A percentile compares a stretch with the other conserved stretches of the same genome.
Conservation (phyloP, 1,284 basidiomycete genomes). For the Moesziomyces parantarcticus region DNA sequence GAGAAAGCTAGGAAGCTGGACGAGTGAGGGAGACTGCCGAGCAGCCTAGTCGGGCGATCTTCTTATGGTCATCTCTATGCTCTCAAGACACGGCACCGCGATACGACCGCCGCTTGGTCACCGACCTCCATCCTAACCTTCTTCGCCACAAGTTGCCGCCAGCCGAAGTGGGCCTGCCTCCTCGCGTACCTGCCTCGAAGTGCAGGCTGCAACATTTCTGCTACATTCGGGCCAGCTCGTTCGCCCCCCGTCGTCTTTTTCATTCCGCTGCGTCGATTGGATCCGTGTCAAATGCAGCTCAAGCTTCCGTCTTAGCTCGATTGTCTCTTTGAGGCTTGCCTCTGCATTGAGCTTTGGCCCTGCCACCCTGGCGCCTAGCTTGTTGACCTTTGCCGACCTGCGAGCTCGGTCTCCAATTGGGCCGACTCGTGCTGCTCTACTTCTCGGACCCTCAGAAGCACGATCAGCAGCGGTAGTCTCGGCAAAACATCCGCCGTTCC, state of each 20-base stretch:
- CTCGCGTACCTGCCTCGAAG: neutral
- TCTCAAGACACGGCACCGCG: neutral
- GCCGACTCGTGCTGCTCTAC: neutral
- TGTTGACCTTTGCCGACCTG: neutral
- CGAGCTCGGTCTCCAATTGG: neutral
- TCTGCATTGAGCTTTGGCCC: neutral
- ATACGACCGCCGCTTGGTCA: neutral
- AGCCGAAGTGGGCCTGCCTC: neutral
- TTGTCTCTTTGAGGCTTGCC: slow-evolving; percentile 9
- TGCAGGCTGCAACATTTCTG: neutral
- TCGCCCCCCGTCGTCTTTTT: neutral
- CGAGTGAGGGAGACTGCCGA: neutral
- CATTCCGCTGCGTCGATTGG: slow-evolving; percentile 2
- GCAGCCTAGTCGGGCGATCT: neutral
- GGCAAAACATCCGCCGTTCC: neutral
- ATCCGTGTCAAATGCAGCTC: slow-evolving; percentile 23
- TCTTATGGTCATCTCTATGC: neutral
- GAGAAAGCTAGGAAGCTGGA: neutral
- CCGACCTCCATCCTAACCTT: neutral
- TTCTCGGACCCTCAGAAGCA: neutral
- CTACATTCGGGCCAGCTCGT: neutral
- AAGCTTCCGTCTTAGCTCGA: slow-evolving; percentile 11
- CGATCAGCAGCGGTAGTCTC: neutral
- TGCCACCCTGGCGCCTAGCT: no score
- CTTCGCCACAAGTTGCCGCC: neutral